Evolutionary conservation across 441 rosid species (phyloP), one percentile per base, ranked within the genome.

Genomic region (Geranium incanum): DNA sequence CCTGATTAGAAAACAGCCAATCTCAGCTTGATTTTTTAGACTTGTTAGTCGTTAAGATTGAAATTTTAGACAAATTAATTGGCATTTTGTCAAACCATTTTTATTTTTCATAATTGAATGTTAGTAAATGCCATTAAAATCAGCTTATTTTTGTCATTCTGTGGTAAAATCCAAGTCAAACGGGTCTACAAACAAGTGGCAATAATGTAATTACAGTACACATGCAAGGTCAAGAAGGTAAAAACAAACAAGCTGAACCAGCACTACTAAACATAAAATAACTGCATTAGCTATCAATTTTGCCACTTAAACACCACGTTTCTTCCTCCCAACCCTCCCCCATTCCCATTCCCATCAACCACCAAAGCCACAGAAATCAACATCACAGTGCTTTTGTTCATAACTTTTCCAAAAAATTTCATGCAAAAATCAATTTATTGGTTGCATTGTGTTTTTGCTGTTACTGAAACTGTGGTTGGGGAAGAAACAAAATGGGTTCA

Each of bases 281-380:
- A 13, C 60, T 13, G 60, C 18, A 57, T 57, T 16, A 57, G 16
- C 21, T 18, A n/a, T 57, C 9, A 16, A 59, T 59, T 18, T 59
- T 0, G 12, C 64, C 64, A 59, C 64, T 59, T 59, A 55, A 55
- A 15, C 23, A 55, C 62, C 62, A 55, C 62, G 62, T 55, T 55
- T 18, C 23, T 55, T 55, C 19, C 5, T 16, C 60, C 15, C 19
- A 57, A 57, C 63, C 8, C 18, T 57, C 63, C 23, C 18, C 63
- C 63, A 57, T 0, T 57, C 23, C 23, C 63, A 57, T 15, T 4
- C 2, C 0, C 2, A n/a, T 4, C 21, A 18, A 18, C 64, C 6
- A 15, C 60, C 60, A 52, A 15, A 13, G 57, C 5, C 60, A 18
- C 64, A 59, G 1, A 59, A 18, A 59, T 19, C 21, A 59, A 6